Percentiles rank a stretch among this genome's conserved stretches.
phyloP scores from a whole-genome alignment of 352 stramenopile species.

The Phytophthora agathidicida region DNA sequence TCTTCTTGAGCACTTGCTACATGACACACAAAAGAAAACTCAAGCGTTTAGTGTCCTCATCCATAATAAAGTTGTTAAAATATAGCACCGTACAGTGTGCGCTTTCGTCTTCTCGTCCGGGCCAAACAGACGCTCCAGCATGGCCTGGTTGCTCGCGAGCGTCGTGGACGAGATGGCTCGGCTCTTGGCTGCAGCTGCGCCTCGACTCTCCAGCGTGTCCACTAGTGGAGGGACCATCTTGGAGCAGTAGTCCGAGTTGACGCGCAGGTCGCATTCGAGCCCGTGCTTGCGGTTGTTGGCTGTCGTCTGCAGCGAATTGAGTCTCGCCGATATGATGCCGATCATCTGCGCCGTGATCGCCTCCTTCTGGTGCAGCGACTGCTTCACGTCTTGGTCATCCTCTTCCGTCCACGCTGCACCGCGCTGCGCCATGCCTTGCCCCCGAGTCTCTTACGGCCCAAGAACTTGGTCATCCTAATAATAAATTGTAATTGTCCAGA shows the following conservation, averaged over 20 bases:
- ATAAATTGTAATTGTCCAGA: too few relatives aligned
- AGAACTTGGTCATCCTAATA: too few relatives aligned
- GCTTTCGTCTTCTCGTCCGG: conserved; percentile 68
- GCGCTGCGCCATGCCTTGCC: conserved; percentile 27
- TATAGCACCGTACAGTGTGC: conserved; percentile 37
- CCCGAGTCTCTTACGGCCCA: too few relatives aligned
- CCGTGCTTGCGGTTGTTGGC: conserved; percentile 74
- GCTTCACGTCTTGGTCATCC: conserved; percentile 47
- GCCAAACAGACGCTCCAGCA: conserved; percentile 80
- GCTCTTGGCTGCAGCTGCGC: conserved; percentile 36
- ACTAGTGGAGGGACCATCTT: conserved; percentile 67
- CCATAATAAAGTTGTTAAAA: too few relatives aligned
- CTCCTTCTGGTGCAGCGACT: conserved; percentile 77
- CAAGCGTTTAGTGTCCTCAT: too few relatives aligned
- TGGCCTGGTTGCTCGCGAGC: conserved; percentile 68
- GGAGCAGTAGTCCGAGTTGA: conserved; percentile 78
- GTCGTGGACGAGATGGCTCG: conserved; percentile 50
- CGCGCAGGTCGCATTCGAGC: conserved; percentile 73
- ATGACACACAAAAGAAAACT: background rate
- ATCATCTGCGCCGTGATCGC: conserved; percentile 84
- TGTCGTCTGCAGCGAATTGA: conserved; percentile 74
- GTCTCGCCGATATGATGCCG: conserved; percentile 69
- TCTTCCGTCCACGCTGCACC: conserved; percentile 38
- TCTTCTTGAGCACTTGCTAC: conserved; percentile 86
- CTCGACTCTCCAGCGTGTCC: conserved; percentile 71